Evolutionary conservation across 345 rosid species (phyloP), one percentile per base, ranked within the genome.

Genomic region (Gossypium anomalum): DNA sequence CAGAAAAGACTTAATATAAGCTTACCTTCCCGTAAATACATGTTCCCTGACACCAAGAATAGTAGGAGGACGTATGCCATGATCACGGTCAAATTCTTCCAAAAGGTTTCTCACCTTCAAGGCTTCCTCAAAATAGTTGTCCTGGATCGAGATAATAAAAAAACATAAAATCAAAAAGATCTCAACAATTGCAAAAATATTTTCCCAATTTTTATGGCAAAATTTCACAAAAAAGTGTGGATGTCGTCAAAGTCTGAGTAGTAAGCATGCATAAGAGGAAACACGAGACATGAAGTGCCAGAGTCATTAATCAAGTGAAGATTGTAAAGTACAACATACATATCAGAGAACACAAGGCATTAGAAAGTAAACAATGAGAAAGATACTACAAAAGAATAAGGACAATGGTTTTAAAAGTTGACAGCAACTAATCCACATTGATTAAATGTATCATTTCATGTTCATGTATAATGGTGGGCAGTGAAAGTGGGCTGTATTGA

Each of bases 11-110:
- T 17, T 7, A 49, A 51, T 9, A 59, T 20, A 79, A 38, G 57
- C 72, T 71, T 79, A 88, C 98, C 98, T 91, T 87, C 99, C 99
- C 0, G 99, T 94, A 77, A 94, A 94, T 71, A 94, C 94, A 76
- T 94, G 94, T 81, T 94, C 99, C 83, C 99, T 81, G 71, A 94
- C 98, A 79, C 99, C 99, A 82, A 94, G 95, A 87, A 94, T 94
- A n/a, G 97, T 91, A 76, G 99, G 89, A 78, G 93, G 84, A 72
- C 82, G 97, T 80, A 89, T 87, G 48, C 99, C 99, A 78, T 94
- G 98, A 82, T 91, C 88, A 74, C 78, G 38, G 63, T 87, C 87
- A 58, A 94, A 94, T 81, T 94, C 99, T 81, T 93, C 98, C 70
- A 94, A 88, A 73, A 94, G 97, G 86, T 94, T 94, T 82, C 99